Percentiles rank a stretch among this genome's conserved stretches.
Conservation (phyloP, 179 eudicot genomes). For the Amaranthus tricolor region DNA sequence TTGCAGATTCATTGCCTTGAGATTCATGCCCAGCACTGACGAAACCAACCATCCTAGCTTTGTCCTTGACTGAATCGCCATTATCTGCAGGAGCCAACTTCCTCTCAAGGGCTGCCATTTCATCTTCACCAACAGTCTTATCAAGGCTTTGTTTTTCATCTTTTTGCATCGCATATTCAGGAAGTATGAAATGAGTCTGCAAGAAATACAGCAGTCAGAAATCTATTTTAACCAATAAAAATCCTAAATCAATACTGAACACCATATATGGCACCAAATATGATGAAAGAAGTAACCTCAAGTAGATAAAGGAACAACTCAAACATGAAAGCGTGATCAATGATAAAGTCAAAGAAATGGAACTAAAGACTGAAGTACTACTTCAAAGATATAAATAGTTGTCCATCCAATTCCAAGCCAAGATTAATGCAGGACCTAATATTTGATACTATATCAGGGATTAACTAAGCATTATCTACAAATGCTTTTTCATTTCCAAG, state of each 20-base stretch:
- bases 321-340: background rate
- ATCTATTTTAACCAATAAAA: background rate
- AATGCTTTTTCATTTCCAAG: too few relatives aligned
- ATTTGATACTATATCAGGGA: background rate
- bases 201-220: conserved; percentile 18
- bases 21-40: conserved; percentile 72
- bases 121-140: conserved; percentile 58
- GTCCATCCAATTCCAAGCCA: background rate
- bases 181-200: conserved; percentile 85
- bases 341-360: background rate
- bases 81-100: conserved; percentile 48
- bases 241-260: background rate
- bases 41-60: conserved; percentile 55
- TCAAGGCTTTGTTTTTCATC: conserved; percentile 53
- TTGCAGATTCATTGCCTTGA: conserved; percentile 27
- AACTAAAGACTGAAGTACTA: background rate
- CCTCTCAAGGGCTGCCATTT: conserved; percentile 83
- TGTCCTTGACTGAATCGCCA: conserved; percentile 34
- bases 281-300: background rate
- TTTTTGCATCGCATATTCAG: conserved; percentile 78
- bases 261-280: background rate
- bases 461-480: background rate
- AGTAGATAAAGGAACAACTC: background rate
- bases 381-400: background rate
- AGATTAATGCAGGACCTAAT: background rate